Evolutionary conservation across 495 filamentous ascomycete species (phyloP).

Genomic region (Lindgomyces ingoldianus): DNA sequence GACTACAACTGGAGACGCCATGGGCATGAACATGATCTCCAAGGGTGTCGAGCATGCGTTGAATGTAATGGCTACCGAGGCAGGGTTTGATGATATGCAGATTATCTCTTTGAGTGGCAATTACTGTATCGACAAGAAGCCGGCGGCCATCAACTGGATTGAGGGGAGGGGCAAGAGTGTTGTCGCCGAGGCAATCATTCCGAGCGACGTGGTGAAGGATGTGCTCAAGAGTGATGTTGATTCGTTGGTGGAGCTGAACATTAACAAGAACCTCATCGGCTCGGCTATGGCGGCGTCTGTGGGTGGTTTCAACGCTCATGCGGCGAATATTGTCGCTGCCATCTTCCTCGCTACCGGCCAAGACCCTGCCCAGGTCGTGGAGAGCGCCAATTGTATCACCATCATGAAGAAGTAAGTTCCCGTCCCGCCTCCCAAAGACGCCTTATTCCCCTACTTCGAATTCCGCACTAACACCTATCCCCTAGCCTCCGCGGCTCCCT

Average conservation of each 20-base stretch:
- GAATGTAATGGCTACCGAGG: conserved; percentile 80
- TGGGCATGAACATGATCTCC: conserved; percentile 99
- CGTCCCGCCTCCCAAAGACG: not conserved
- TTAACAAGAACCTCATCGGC: conserved; percentile 92
- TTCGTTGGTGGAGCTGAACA: conserved; percentile 85
- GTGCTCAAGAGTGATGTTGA: conserved; percentile 94
- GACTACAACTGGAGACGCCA: conserved; percentile 95
- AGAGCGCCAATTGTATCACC: conserved; percentile 97
- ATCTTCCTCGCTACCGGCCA: conserved; percentile 97
- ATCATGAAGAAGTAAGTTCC: conserved; percentile 94
- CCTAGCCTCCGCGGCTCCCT: conserved; percentile 82
- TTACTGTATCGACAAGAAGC: conserved; percentile 98
- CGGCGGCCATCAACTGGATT: conserved; percentile 98
- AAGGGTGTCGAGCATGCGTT: conserved; percentile 97
- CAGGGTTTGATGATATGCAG: conserved; percentile 93
- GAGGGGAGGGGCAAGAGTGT: conserved; percentile 96
- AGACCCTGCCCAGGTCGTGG: conserved; percentile 95
- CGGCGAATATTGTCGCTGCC: conserved; percentile 95
- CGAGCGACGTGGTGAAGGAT: conserved; percentile 76
- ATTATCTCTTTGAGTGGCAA: conserved; percentile 95
- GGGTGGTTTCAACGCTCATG: conserved; percentile 98
- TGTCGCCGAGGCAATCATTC: conserved; percentile 96
- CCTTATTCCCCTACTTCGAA: not conserved
- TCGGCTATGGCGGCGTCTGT: conserved; percentile 95
- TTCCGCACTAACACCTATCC: too few species aligned